Conservation (phyloP, 345 rosid genomes). For the Erucastrum elatum region DNA sequence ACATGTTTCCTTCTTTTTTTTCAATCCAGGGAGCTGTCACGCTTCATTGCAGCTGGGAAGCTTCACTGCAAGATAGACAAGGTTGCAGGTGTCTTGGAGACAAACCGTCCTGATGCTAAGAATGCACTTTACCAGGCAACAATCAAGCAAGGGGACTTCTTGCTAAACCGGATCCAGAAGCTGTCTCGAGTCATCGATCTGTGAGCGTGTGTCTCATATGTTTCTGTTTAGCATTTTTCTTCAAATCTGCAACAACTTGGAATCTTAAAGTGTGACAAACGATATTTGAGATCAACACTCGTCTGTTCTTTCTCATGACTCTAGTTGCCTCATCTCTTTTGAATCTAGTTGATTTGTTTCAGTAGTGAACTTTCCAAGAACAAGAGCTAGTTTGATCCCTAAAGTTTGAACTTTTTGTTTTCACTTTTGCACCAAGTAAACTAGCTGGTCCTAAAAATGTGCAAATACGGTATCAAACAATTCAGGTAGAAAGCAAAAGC, state of each 20-base stretch:
- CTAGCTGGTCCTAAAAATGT: not conserved
- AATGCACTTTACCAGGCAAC: slow-evolving; percentile 98
- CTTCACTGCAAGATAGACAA: slow-evolving; percentile 99
- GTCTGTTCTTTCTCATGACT: not conserved
- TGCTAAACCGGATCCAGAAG: slow-evolving; percentile 95
- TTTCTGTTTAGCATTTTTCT: slow-evolving; percentile 11
- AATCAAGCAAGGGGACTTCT: slow-evolving; percentile 98
- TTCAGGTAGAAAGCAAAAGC: slow-evolving; percentile 25
- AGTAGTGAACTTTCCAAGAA: slow-evolving; percentile 17
- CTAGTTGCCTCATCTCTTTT: not conserved
- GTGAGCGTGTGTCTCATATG: slow-evolving; percentile 41
- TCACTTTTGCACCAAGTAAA: not conserved
- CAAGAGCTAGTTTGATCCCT: slow-evolving; percentile 11
- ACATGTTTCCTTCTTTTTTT: not conserved
- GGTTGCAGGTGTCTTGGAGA: slow-evolving; percentile 97
- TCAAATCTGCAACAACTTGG: slow-evolving; percentile 16
- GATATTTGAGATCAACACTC: slow-evolving; percentile 12
- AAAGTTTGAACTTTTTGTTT: not conserved
- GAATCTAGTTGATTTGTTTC: slow-evolving; percentile 22
- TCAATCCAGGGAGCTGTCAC: slow-evolving; percentile 79
- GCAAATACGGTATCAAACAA: not conserved
- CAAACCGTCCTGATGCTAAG: slow-evolving; percentile 96
- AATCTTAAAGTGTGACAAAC: slow-evolving; percentile 17
- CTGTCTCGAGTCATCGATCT: slow-evolving; percentile 93
- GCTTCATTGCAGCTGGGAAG: slow-evolving; percentile 94